Evolutionary conservation across 495 filamentous ascomycete genomes (phyloP).

Genomic region (Penicillium cinerascens): DNA sequence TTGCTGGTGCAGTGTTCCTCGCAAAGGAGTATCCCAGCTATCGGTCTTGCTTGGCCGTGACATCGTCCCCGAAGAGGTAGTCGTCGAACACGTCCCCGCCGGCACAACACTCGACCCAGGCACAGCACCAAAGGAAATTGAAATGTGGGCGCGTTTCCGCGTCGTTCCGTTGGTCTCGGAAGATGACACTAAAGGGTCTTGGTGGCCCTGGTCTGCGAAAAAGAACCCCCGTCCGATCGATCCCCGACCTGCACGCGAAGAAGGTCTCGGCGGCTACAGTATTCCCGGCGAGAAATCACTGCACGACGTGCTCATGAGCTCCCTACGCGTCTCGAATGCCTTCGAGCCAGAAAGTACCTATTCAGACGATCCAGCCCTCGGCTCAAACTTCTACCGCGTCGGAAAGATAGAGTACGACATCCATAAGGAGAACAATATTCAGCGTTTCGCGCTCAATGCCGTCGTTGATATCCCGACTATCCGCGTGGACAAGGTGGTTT

Average conservation of each 20-base stretch:
- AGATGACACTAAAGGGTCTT: background rate
- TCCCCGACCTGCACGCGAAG: conserved; percentile 7
- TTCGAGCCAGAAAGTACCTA: conserved; percentile 27
- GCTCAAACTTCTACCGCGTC: conserved; percentile 40
- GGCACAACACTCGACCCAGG: conserved; percentile 29
- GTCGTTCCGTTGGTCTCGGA: conserved; percentile 12
- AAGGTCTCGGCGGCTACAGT: conserved; percentile 14
- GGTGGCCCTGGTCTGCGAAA: background rate
- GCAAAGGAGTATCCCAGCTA: conserved; percentile 40
- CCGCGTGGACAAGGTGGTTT: conserved; percentile 38
- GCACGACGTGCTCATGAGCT: conserved; percentile 30
- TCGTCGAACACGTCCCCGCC: conserved; percentile 46
- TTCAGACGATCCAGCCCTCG: conserved; percentile 33
- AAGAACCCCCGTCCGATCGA: background rate
- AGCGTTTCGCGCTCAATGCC: conserved; percentile 34
- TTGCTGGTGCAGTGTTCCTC: conserved; percentile 44
- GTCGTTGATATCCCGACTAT: conserved; percentile 35
- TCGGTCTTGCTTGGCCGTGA: conserved; percentile 28
- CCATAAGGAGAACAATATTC: conserved; percentile 26
- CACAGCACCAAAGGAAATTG: conserved; percentile 42
- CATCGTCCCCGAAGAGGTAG: conserved; percentile 45
- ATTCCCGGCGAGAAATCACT: conserved; percentile 19
- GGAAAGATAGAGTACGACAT: conserved; percentile 45
- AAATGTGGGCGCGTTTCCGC: conserved; percentile 43
- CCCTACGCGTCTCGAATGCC: conserved; percentile 26